Percentiles rank a stretch among this genome's conserved stretches.
These are phyloP conservation scores for Talaromyces sp. DNA, from an alignment of 2,329 filamentous ascomycete genomes.

Conservation along the genomic window DNA sequence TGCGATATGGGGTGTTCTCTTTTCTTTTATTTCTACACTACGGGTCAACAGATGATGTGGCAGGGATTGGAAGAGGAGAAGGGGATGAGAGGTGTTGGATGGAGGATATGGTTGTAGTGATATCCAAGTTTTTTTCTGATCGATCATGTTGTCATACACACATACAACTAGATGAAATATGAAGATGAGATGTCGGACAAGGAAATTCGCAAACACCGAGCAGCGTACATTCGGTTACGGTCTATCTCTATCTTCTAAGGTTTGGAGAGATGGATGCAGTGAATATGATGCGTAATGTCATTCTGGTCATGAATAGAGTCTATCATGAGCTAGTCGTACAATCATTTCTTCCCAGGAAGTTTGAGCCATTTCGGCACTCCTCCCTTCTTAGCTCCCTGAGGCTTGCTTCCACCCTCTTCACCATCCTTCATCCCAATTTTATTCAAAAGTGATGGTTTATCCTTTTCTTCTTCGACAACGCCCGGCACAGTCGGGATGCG, in stretches of 20 bases:
- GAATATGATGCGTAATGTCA: not conserved
- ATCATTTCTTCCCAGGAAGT: conserved; percentile 68
- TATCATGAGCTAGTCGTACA: not conserved
- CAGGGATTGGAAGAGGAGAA: conserved; percentile 3
- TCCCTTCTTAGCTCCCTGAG: conserved; percentile 34
- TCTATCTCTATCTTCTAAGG: not conserved
- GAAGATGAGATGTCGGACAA: conserved; percentile 14
- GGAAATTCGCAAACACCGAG: not conserved
- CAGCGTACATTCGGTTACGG: not conserved
- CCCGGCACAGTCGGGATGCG: conserved; percentile 60
- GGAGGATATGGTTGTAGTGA: not conserved
- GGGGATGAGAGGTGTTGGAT: not conserved
- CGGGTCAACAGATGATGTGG: not conserved
- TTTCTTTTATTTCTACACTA: not conserved
- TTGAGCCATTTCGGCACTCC: conserved; percentile 70
- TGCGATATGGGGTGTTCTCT: not conserved
- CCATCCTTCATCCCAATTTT: conserved; percentile 33
- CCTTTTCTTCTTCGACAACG: conserved; percentile 43
- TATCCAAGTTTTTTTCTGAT: conserved; percentile 4
- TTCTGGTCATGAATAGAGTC: not conserved
- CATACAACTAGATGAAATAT: conserved; percentile 17
- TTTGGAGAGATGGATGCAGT: not conserved
- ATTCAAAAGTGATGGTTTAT: conserved; percentile 23
- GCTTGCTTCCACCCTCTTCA: conserved; percentile 34
- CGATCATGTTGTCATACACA: conserved; percentile 7